phyloP scores from a whole-genome alignment of 176 grass and related monocot species.

The Triticum timopheevii region DNA sequence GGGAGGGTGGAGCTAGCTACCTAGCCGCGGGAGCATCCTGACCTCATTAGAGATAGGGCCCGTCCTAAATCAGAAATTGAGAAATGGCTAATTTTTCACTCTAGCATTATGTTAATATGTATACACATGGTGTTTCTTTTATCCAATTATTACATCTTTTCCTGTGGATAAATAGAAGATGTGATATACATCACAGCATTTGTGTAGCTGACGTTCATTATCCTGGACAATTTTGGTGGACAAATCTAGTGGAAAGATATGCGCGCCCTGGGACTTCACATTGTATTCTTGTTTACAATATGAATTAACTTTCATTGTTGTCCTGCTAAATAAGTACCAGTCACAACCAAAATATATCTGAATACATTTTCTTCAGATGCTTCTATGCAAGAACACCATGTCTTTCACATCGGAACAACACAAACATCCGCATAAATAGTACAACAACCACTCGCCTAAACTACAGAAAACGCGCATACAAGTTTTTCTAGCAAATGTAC shows the following conservation, averaged over 20 bases:
- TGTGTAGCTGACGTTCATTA: conserved; percentile 79
- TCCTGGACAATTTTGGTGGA: conserved; percentile 97
- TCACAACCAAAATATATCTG: no score
- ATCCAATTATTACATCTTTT: neutral
- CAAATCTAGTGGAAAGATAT: conserved; percentile 76
- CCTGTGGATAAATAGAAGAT: conserved; percentile 80
- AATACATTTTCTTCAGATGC: no score
- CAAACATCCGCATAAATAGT: no score
- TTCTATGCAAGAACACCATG: no score
- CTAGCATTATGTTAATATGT: neutral
- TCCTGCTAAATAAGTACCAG: neutral
- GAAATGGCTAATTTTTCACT: neutral
- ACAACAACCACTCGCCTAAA: no score
- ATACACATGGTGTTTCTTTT: neutral
- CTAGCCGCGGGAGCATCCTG: no score
- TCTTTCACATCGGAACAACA: no score
- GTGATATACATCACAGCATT: conserved; percentile 91
- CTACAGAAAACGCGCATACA: no score
- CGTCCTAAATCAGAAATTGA: neutral
- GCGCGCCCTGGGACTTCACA: neutral
- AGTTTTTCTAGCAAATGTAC: no score
- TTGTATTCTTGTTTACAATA: conserved; percentile 11
- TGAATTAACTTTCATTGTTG: neutral
- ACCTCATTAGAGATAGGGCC: no score
- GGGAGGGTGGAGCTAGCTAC: no score